Evolutionary conservation across 805 yeast species (phyloP).

Genomic region (Metschnikowia lunata): DNA sequence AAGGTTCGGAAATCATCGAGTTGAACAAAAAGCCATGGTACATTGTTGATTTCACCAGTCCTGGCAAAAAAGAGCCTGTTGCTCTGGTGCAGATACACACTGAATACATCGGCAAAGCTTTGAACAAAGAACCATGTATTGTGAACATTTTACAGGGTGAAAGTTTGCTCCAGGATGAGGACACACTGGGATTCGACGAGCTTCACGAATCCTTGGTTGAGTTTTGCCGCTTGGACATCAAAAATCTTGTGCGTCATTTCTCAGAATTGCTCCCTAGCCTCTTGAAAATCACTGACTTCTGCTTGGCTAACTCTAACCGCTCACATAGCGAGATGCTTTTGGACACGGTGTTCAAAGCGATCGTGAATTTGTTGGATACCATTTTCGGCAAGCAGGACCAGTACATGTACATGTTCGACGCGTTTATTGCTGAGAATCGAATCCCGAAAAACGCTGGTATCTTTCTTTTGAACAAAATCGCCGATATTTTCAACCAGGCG

Average conservation of each 20-base stretch:
- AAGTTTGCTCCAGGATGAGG: conserved; percentile 37
- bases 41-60: conserved; percentile 41
- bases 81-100: conserved; percentile 53
- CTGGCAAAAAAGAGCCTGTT: conserved; percentile 30
- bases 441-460: conserved; percentile 50
- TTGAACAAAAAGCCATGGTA: conserved; percentile 41
- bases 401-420: conserved; percentile 52
- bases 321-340: conserved; percentile 28
- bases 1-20: conserved; percentile 45
- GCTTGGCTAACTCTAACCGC: conserved; percentile 17
- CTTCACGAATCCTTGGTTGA: conserved; percentile 45
- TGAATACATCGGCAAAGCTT: conserved; percentile 65
- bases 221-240: conserved; percentile 51
- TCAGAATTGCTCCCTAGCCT: conserved; percentile 46
- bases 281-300: conserved; percentile 28
- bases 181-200: conserved; percentile 37
- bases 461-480: conserved; percentile 43
- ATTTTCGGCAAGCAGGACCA: conserved; percentile 64
- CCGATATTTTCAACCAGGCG: conserved; percentile 45
- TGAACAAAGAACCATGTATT: conserved; percentile 54
- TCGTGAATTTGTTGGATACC: conserved; percentile 58
- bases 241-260: conserved; percentile 56
- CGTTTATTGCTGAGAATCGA: conserved; percentile 36
- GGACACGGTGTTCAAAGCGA: conserved; percentile 46
- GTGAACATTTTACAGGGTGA: conserved; percentile 54